These are phyloP conservation scores for Phaeosphaeriaceae sp. DNA, from an alignment of 2,329 filamentous ascomycete genomes.

Conservation along the genomic window DNA sequence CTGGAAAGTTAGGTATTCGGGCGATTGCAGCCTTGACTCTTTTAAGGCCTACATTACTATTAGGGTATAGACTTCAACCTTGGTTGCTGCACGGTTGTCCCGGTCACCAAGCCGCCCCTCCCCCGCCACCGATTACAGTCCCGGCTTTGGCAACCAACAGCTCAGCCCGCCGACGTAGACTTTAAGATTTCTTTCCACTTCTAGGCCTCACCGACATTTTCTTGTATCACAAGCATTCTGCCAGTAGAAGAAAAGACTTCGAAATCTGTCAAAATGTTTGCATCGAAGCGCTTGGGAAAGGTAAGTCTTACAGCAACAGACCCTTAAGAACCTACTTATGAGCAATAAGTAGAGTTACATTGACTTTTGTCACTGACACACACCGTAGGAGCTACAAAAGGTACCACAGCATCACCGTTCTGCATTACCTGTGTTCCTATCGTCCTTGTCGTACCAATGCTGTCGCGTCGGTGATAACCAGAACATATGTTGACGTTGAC, in stretches of 20 bases:
- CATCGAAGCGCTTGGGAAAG: conserved; percentile 57
- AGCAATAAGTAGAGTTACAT: background rate
- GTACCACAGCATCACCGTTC: conserved; percentile 10
- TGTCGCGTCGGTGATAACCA: background rate
- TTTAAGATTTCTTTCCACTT: background rate
- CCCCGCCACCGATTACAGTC: too few relatives aligned
- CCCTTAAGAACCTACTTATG: background rate
- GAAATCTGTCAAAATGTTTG: conserved; percentile 53
- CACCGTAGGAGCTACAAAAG: conserved; percentile 26
- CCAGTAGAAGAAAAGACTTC: background rate
- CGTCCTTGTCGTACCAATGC: background rate
- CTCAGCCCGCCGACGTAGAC: too few relatives aligned
- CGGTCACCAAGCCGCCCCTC: too few relatives aligned
- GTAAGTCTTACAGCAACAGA: conserved; percentile 37
- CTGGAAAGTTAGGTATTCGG: too few relatives aligned
- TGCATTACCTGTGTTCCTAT: conserved; percentile 48
- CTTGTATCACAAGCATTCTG: background rate
- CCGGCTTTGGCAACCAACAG: too few relatives aligned
- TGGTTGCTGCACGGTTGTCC: too few relatives aligned
- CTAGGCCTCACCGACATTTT: background rate
- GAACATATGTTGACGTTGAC: conserved; percentile 5
- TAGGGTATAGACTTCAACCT: too few relatives aligned
- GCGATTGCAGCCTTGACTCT: too few relatives aligned
- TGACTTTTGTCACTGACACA: conserved; percentile 2
- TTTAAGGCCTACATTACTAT: too few relatives aligned